phyloP scores from a whole-genome alignment of 306 rosid genomes.

The Benincasa hispida region DNA sequence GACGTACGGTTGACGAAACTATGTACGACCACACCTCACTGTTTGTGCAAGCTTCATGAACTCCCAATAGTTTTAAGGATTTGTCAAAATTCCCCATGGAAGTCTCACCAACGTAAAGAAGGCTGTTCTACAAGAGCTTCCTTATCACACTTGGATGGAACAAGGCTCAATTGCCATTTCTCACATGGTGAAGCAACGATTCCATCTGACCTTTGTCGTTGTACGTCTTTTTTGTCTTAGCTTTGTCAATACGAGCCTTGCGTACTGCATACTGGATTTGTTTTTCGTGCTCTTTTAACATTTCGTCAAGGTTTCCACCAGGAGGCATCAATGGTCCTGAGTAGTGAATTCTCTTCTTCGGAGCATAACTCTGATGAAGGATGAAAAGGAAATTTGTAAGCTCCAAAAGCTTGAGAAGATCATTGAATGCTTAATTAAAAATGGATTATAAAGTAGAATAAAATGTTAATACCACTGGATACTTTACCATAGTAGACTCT shows the following conservation, averaged over 20 bases:
- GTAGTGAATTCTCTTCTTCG: slow-evolving; percentile 38
- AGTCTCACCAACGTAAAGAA: not conserved
- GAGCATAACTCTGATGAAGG: slow-evolving; percentile 27
- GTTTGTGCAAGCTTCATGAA: not conserved
- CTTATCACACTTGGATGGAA: slow-evolving; percentile 11
- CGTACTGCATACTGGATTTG: slow-evolving; percentile 63
- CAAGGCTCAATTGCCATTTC: slow-evolving; percentile 20
- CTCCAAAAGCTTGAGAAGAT: not conserved
- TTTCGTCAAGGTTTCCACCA: slow-evolving; percentile 54
- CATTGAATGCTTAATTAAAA: not conserved
- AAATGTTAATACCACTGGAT: not conserved
- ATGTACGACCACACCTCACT: not conserved
- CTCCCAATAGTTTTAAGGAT: not conserved
- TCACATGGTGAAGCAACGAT: slow-evolving; percentile 31
- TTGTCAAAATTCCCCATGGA: not conserved
- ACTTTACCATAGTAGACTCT: slow-evolving; percentile 41
- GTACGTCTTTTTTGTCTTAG: slow-evolving; percentile 20
- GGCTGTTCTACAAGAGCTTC: slow-evolving; percentile 10
- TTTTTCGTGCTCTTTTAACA: slow-evolving; percentile 71
- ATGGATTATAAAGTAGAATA: not conserved
- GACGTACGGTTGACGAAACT: not conserved
- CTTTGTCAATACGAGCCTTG: slow-evolving; percentile 58
- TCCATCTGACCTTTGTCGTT: slow-evolving; percentile 32
- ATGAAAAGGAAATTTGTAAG: not conserved
- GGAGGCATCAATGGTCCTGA: slow-evolving; percentile 61